phyloP scores from a whole-genome alignment of 2,329 filamentous ascomycete species.

The Phyllosticta citriasiana region DNA sequence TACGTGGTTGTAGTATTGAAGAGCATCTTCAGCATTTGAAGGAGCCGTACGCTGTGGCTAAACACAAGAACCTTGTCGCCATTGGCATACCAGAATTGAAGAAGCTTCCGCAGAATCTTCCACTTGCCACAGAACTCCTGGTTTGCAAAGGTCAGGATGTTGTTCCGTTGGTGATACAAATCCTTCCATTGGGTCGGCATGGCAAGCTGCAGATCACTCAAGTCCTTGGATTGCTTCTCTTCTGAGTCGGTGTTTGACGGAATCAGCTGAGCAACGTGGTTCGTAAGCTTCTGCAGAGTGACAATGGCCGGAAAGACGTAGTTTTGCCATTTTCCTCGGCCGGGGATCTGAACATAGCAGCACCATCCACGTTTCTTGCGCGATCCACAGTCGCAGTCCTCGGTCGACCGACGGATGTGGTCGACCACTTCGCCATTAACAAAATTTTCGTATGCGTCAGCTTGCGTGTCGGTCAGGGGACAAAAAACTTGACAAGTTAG shows the following conservation, averaged over 20 bases:
- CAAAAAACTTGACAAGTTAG: slow-evolving; percentile 56
- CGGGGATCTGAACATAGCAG: slow-evolving; percentile 51
- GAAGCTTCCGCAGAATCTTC: slow-evolving; percentile 77
- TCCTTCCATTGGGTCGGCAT: slow-evolving; percentile 65
- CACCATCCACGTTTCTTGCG: slow-evolving; percentile 71
- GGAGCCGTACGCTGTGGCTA: slow-evolving; percentile 76
- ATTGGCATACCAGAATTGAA: slow-evolving; percentile 81
- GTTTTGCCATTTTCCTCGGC: slow-evolving; percentile 57
- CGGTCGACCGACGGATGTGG: slow-evolving; percentile 56
- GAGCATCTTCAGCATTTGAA: slow-evolving; percentile 74
- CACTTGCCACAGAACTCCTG: slow-evolving; percentile 94
- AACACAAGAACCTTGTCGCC: slow-evolving; percentile 95
- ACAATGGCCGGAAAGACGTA: slow-evolving; percentile 79
- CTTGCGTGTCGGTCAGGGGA: slow-evolving; percentile 72
- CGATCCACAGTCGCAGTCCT: slow-evolving; percentile 60
- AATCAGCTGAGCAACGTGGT: slow-evolving; percentile 82
- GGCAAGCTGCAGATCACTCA: slow-evolving; percentile 62
- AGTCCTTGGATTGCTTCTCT: slow-evolving; percentile 69
- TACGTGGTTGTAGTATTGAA: slow-evolving; percentile 78
- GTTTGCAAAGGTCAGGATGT: slow-evolving; percentile 70
- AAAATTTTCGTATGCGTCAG: slow-evolving; percentile 72
- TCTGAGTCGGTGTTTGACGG: slow-evolving; percentile 53
- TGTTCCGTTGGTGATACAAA: slow-evolving; percentile 66
- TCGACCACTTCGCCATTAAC: slow-evolving; percentile 62
- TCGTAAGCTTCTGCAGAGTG: slow-evolving; percentile 76